Percentiles rank a stretch among this genome's conserved stretches.
Evolutionary conservation across 306 rosid genomes (phyloP).

Genomic region (Rosa persica): DNA sequence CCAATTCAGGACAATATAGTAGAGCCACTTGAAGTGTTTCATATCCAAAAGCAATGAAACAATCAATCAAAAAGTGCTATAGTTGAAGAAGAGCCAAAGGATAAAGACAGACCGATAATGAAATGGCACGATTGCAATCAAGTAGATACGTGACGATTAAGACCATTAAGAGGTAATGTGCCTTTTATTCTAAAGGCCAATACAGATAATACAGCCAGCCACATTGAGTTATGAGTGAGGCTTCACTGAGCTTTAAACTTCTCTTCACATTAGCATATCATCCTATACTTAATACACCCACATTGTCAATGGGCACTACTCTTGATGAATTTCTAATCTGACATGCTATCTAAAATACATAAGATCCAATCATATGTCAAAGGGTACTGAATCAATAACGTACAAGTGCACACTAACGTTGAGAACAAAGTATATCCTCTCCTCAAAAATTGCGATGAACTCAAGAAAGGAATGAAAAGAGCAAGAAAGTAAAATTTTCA

Average conservation of each 20-base stretch:
- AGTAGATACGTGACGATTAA: neutral
- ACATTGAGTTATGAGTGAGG: neutral
- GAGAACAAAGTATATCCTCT: neutral
- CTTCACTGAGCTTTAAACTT: neutral
- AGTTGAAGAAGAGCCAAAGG: no score
- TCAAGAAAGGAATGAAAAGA: constrained; percentile 15
- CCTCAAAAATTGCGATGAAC: neutral
- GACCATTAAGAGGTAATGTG: neutral
- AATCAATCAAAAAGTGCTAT: neutral
- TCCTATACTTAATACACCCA: neutral
- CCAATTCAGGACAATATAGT: neutral
- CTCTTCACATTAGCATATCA: neutral
- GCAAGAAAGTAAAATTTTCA: neutral
- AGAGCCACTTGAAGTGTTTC: neutral
- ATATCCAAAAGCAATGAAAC: neutral
- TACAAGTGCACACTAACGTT: neutral
- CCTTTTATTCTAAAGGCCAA: neutral
- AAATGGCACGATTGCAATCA: neutral
- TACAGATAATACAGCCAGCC: neutral
- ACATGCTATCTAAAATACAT: neutral
- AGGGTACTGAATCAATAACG: neutral
- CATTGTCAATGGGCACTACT: neutral
- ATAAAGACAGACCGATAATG: neutral
- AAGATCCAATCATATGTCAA: neutral
- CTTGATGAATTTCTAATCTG: neutral